These are phyloP conservation scores for Mortierella sp. DNA, from an alignment of 371 early-diverging fungal genomes.

Conservation along the genomic window DNA sequence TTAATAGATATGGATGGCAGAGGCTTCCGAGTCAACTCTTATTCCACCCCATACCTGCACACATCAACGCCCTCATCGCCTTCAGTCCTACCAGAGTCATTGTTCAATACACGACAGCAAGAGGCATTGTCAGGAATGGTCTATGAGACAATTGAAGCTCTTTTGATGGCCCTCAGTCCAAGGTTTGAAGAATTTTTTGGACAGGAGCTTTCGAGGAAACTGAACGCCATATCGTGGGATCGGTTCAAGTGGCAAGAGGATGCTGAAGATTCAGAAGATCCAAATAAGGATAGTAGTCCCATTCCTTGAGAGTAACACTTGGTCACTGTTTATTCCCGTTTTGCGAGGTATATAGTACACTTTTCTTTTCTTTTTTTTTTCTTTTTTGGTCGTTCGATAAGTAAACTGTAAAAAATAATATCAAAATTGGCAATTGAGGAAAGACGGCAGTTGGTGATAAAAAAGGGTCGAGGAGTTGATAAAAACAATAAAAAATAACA, in stretches of 20 bases:
- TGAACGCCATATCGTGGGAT: constrained; percentile 29
- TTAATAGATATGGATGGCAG: constrained; percentile 25
- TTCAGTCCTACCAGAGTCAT: not conserved
- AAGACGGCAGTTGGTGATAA: not conserved
- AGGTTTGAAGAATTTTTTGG: constrained; percentile 45
- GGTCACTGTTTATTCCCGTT: not conserved
- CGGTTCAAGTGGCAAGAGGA: not conserved
- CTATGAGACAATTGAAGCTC: constrained; percentile 48
- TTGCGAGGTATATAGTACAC: not conserved
- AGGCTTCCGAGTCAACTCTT: constrained; percentile 25
- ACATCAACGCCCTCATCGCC: not conserved
- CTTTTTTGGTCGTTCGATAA: no score
- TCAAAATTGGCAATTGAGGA: not conserved
- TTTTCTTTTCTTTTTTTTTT: not conserved
- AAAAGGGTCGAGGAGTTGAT: not conserved
- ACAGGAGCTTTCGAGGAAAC: constrained; percentile 30
- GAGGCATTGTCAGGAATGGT: constrained; percentile 29
- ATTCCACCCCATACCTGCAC: not conserved
- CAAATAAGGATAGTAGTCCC: not conserved
- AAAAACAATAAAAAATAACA: not conserved
- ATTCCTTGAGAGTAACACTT: not conserved
- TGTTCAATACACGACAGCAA: constrained; percentile 19
- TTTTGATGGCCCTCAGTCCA: constrained; percentile 51
- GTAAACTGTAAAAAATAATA: not conserved
- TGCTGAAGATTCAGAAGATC: not conserved